Evolutionary conservation across 768 basidiomycete species (phyloP).

Genomic region (Pisolithus tinctorius): DNA sequence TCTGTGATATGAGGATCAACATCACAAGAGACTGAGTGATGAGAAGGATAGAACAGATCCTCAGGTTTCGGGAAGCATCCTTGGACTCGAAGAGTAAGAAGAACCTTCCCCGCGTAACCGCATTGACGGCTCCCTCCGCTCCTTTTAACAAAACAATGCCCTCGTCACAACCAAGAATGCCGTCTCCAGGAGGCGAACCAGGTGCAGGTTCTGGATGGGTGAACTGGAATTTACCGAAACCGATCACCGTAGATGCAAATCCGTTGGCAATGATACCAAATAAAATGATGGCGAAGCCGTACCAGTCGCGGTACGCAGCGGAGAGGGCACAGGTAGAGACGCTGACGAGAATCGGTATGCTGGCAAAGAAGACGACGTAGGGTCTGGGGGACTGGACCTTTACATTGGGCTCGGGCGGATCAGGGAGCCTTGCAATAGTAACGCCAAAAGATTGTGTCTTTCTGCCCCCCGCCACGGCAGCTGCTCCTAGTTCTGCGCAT

Average conservation of each 20-base stretch:
- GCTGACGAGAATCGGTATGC: constrained; percentile 22
- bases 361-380: constrained; percentile 3
- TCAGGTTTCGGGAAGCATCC: constrained; percentile 8
- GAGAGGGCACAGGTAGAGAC: constrained; percentile 17
- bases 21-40: constrained; percentile 24
- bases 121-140: constrained; percentile 19
- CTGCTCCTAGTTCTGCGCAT: constrained; percentile 8
- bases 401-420: constrained; percentile 1
- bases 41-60: constrained; percentile 22
- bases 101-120: constrained; percentile 25
- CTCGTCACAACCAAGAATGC: constrained; percentile 15
- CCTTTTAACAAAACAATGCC: constrained; percentile 24
- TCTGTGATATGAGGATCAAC: constrained; percentile 27
- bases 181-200: constrained; percentile 20
- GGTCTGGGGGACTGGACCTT: neutral
- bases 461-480: constrained; percentile 2
- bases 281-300: constrained; percentile 21
- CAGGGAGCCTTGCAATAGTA: constrained; percentile 13
- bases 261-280: constrained; percentile 27
- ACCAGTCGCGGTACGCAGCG: constrained; percentile 23
- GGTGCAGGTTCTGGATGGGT: constrained; percentile 8
- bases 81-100: constrained; percentile 8
- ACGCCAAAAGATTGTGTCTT: constrained; percentile 9
- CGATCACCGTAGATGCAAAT: constrained; percentile 18
- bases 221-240: constrained; percentile 18